Evolutionary conservation across 768 basidiomycete genomes (phyloP), one percentile per base, ranked within the genome.

Genomic region (Floccularia luteovirens): DNA sequence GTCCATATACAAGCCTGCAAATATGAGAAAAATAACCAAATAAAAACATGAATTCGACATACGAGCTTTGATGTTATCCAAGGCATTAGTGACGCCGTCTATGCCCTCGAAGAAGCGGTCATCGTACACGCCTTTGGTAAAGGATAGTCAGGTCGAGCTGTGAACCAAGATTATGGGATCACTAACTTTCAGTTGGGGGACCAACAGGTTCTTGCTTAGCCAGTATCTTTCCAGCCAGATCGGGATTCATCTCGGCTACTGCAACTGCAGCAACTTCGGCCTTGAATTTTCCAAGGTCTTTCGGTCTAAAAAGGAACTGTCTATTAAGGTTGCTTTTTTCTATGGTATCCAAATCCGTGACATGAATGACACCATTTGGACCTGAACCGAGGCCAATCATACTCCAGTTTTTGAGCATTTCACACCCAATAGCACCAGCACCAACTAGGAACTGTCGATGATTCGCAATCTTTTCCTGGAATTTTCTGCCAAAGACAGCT

Each of bases 401-500:
- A 48, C 89, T 87, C 96, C 96, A 99, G 62, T 98, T 99, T 72
- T 99, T 99, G 53, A 99, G 66, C 96, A 98, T 98, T 66, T 99
- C 96, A 56, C 96, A 99, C 14, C 96, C 96, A 57, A 99, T 98
- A 24, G 96, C 96, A 32, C 96, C 96, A n/a, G 94, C 82, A 6
- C 96, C 96, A 41, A 99, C 96, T 32, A 99, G 74, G 76, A 99
- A 99, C 54, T 98, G 89, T 20, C 87, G 77, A 56, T 90, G 79
- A 55, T 86, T 84, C 30, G 78, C 75, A 45, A 99, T 82, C 69
- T 89, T 96, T 28, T 84, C 73, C 49, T 99, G 96, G 79, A 98
- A 98, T 1, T 63, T 55, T 59, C 80, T 87, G 4, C 96, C 96
- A 54, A 99, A 97, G 7, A 99, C 92, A 25, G 91, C 93, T 52